Evolutionary conservation across 2,329 filamentous ascomycete species (phyloP), one percentile per base, ranked within the genome.

Genomic region (Exophiala viscosa): DNA sequence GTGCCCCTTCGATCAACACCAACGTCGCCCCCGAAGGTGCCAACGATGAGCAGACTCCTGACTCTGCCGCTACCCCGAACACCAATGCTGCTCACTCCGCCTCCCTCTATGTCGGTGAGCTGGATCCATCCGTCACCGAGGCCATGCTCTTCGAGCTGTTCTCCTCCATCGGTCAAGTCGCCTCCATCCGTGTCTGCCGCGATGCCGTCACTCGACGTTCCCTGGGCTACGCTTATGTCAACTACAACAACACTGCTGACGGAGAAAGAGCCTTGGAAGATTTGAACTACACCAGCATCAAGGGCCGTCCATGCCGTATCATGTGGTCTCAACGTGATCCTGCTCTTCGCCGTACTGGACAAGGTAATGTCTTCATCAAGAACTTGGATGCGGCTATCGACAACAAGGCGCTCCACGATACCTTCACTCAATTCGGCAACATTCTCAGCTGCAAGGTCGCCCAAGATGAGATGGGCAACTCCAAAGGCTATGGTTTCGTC

Each of bases 321-420:
- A 99, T 99, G 93, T 99, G 93, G 93, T 99, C 93, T 62, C 93
- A 99, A 83, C 93, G 93, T 74, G 93, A 99, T 76, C 93, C 93
- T 63, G 92, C 92, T 72, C 86, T 99, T 67, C 93, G 93, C 80
- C 99, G 99, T 86, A 99, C 90, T 65, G 93, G 93, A 63, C 90
- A 96, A 78, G 93, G 93, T 73, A 99, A 99, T 71, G 92, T 99
- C 67, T 99, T 99, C 83, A 99, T 99, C 84, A 99, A 99, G 87
- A 99, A 99, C 80, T 82, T 99, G 63, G 93, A 99, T 74, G 87
- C 86, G 64, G 93, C 93, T 66, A 99, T 99, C 68, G 93, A 99
- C 79, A 99, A 99, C 87, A 99, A 99, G 84, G 93, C 93, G 72
- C 88, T 99, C 53, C 93, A 99, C 79, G 93, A 99, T 76, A 99